These are phyloP conservation scores for Cladosporium velox DNA, from an alignment of 2,329 filamentous ascomycete species.

Conservation along the genomic window DNA sequence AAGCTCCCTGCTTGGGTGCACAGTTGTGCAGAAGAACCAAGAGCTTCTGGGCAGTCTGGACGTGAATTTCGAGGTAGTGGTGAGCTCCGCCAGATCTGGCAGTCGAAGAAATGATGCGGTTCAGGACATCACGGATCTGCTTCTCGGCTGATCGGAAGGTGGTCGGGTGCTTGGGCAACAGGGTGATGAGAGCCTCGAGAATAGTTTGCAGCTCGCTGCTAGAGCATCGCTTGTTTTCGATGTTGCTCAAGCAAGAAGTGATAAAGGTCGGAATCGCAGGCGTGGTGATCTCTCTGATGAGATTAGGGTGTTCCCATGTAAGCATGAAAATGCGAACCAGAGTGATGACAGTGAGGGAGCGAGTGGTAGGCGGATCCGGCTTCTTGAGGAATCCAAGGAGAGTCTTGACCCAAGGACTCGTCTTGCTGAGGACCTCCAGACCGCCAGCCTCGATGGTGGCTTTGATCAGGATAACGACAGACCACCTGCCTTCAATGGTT, in stretches of 20 bases:
- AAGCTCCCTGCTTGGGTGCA: conserved; percentile 74
- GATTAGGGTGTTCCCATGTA: conserved; percentile 77
- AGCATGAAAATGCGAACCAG: conserved; percentile 82
- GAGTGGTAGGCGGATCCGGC: conserved; percentile 72
- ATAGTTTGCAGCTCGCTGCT: conserved; percentile 59
- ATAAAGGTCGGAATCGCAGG: conserved; percentile 76
- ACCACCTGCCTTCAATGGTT: conserved; percentile 72
- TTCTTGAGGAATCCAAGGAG: conserved; percentile 77
- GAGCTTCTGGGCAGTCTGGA: conserved; percentile 61
- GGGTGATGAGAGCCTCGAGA: conserved; percentile 68
- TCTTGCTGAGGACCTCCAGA: conserved; percentile 75
- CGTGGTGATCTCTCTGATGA: conserved; percentile 85
- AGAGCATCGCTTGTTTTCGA: conserved; percentile 42
- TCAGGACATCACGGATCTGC: conserved; percentile 54
- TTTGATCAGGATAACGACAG: conserved; percentile 77
- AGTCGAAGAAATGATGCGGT: conserved; percentile 44
- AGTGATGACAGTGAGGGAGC: conserved; percentile 74
- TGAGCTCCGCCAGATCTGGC: background rate
- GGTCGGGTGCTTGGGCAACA: conserved; percentile 79
- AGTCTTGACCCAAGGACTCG: conserved; percentile 74
- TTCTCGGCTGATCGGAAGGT: conserved; percentile 75
- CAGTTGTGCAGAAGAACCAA: conserved; percentile 75
- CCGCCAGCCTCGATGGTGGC: conserved; percentile 78
- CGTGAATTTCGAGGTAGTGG: conserved; percentile 28
- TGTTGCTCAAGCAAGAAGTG: conserved; percentile 69